A percentile compares a stretch with the other conserved stretches of the same genome.
phyloP scores from a whole-genome alignment of 2,329 filamentous ascomycete species.

The Endoconidiophora laricicola region DNA sequence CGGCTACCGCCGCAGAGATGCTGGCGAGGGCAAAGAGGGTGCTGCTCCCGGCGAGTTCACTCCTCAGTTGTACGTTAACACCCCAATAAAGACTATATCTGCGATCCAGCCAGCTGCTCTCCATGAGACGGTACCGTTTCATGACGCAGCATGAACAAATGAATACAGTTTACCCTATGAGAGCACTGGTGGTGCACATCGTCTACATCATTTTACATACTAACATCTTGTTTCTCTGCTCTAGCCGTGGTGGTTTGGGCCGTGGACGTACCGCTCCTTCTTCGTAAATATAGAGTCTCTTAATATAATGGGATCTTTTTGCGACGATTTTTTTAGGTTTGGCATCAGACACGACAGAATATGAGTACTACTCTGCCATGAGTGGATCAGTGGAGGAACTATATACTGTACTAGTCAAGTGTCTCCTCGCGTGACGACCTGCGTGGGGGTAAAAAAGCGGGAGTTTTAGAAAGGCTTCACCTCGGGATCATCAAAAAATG shows the following conservation, averaged over 20 bases:
- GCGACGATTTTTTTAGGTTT: constrained; percentile 26
- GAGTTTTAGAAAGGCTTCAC: constrained; percentile 29
- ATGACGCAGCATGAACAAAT: background rate
- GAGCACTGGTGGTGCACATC: background rate
- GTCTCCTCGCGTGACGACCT: constrained; percentile 26
- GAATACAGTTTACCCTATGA: background rate
- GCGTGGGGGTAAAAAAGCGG: constrained; percentile 24
- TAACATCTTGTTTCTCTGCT: constrained; percentile 10
- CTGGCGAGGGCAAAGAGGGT: constrained; percentile 76
- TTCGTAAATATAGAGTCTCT: constrained; percentile 34
- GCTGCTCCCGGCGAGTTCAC: constrained; percentile 83
- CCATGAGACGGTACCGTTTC: background rate
- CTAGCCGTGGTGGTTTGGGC: constrained; percentile 70
- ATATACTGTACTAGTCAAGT: constrained; percentile 20
- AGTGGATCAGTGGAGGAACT: constrained; percentile 21
- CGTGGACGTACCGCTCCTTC: constrained; percentile 70
- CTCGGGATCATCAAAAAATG: constrained; percentile 31
- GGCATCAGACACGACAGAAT: constrained; percentile 17
- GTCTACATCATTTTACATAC: background rate
- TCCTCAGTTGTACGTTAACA: constrained; percentile 60
- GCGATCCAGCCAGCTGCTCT: no score
- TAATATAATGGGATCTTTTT: constrained; percentile 20
- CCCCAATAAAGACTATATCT: background rate
- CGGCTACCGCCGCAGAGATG: constrained; percentile 82
- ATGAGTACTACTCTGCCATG: constrained; percentile 7